These are phyloP conservation scores for Vitis cinerea DNA, from an alignment of 164 flowering plant genomes.

Conservation along the genomic window DNA sequence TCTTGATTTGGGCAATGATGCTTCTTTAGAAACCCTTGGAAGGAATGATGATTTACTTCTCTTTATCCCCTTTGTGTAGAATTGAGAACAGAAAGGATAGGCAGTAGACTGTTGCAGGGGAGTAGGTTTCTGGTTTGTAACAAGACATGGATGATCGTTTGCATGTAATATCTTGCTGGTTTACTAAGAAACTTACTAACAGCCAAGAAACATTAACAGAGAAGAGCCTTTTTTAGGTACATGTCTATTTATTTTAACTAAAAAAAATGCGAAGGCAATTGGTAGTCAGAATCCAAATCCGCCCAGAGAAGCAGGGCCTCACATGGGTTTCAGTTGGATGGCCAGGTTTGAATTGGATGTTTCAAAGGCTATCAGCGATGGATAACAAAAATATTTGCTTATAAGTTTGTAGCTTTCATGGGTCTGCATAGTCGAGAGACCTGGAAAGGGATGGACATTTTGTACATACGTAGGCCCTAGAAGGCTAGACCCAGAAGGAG, in stretches of 20 bases:
- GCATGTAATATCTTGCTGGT: not conserved
- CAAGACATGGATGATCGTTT: too few relatives aligned
- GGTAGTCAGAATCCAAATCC: not conserved
- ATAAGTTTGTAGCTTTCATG: too few relatives aligned
- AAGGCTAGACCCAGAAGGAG: not conserved
- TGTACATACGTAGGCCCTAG: not conserved
- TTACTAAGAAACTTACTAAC: not conserved
- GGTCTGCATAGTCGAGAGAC: too few relatives aligned
- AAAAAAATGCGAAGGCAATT: not conserved
- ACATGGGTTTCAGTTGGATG: not conserved
- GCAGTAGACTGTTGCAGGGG: too few relatives aligned
- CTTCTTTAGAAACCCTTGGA: too few relatives aligned
- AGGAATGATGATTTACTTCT: too few relatives aligned
- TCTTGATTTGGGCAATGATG: too few relatives aligned
- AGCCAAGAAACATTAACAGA: not conserved
- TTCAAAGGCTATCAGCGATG: not conserved
- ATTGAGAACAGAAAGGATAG: too few relatives aligned
- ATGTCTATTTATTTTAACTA: not conserved
- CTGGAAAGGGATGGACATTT: not conserved
- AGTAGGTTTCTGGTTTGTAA: too few relatives aligned
- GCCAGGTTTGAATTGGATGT: not conserved
- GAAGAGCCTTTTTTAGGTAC: not conserved
- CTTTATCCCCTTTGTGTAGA: too few relatives aligned
- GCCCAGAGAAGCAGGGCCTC: not conserved
- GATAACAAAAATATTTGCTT: not conserved